Evolutionary conservation across 73 alveolate species (phyloP).

Genomic region (Tetrahymena borealis): DNA sequence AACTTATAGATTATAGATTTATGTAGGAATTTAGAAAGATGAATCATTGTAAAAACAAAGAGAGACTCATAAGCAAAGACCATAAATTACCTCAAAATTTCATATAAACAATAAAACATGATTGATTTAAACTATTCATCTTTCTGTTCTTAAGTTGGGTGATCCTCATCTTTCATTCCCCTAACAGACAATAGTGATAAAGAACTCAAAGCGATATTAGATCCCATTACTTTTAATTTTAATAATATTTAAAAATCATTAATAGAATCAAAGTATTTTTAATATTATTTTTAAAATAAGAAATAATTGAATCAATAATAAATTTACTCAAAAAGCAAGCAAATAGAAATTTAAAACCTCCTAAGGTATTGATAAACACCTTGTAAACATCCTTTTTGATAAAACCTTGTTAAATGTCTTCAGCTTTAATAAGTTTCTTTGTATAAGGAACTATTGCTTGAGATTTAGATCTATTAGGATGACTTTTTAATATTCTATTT

Average conservation of each 20-base stretch:
- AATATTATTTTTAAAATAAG: too few relatives aligned
- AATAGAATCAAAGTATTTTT: too few relatives aligned
- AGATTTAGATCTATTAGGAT: not conserved
- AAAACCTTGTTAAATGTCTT: not conserved
- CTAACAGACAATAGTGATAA: not conserved
- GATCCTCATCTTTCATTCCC: not conserved
- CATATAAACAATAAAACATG: not conserved
- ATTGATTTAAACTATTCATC: not conserved
- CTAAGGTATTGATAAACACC: not conserved
- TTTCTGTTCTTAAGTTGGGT: not conserved
- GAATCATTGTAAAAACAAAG: conserved; percentile 4
- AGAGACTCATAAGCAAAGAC: not conserved
- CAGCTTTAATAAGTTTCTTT: not conserved
- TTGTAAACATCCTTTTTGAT: not conserved
- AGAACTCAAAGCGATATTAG: not conserved
- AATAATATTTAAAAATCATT: not conserved
- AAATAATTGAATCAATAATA: not conserved
- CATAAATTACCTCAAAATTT: not conserved
- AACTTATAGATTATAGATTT: not conserved
- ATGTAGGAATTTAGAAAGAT: not conserved
- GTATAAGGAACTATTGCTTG: not conserved
- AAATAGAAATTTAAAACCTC: not conserved
- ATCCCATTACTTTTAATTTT: not conserved
- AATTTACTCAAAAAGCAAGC: not conserved
- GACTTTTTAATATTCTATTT: not conserved